Evolutionary conservation across 768 basidiomycete genomes (phyloP).

Genomic region (Suillus subaureus): DNA sequence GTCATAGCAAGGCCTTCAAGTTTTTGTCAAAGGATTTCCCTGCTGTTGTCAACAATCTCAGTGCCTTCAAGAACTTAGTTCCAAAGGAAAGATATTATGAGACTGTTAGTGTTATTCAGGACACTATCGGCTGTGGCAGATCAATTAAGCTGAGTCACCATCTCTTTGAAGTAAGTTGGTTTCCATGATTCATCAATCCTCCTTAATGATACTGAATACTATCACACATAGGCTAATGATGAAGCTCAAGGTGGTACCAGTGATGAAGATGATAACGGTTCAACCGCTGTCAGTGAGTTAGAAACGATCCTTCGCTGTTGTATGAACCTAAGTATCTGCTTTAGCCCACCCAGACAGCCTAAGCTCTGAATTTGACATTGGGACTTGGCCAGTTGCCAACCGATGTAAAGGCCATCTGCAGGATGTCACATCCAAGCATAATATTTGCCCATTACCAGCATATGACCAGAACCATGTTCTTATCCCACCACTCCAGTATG

Average conservation of each 20-base stretch:
- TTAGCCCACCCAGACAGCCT: background rate
- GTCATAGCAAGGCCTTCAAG: background rate
- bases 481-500: conserved; percentile 4
- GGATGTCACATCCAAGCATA: background rate
- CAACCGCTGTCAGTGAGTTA: background rate
- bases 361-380: background rate
- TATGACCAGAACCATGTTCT: background rate
- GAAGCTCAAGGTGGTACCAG: background rate
- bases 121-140: background rate
- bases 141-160: background rate
- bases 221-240: background rate
- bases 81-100: background rate
- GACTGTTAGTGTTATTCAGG: background rate
- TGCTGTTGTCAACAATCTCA: background rate
- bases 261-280: background rate
- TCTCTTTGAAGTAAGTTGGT: background rate
- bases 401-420: background rate
- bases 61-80: background rate
- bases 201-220: background rate
- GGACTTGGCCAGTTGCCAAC: too few species aligned
- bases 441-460: conserved; percentile 5
- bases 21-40: background rate
- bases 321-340: background rate
- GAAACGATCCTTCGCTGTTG: background rate
- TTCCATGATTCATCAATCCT: background rate